These are phyloP conservation scores for Echria macrotheca DNA, from an alignment of 495 filamentous ascomycete species.

Conservation along the genomic window DNA sequence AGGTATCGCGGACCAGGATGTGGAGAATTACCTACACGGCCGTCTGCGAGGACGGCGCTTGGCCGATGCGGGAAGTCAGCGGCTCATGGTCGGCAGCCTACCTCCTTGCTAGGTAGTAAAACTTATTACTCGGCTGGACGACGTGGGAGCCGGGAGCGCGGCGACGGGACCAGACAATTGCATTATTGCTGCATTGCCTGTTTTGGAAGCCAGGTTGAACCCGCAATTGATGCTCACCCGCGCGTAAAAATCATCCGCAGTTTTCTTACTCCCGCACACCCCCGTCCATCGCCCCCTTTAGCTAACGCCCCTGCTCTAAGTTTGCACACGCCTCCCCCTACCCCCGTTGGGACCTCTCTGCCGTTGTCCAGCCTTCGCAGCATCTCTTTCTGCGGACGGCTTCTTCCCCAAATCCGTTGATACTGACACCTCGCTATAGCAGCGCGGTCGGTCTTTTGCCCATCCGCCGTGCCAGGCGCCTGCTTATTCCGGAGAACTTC, in stretches of 20 bases:
- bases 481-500: constrained; percentile 2
- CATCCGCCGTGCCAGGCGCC: constrained; percentile 11
- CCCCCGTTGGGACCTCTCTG: constrained; percentile 10
- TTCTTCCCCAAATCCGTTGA: constrained; percentile 7
- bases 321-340: constrained; percentile 1
- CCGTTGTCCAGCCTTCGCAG: neutral
- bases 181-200: constrained; percentile 7
- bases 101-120: too few relatives aligned
- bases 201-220: constrained; percentile 3
- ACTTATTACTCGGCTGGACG: too few relatives aligned
- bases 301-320: neutral
- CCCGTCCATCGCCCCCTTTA: neutral
- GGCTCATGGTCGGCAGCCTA: too few relatives aligned
- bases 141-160: too few relatives aligned
- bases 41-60: constrained; percentile 10
- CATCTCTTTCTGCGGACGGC: constrained; percentile 5
- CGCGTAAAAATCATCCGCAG: neutral
- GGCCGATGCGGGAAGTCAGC: constrained; percentile 4
- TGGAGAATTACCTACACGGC: neutral
- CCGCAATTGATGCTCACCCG: constrained; percentile 3
- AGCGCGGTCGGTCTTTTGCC: constrained; percentile 5
- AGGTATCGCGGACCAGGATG: neutral
- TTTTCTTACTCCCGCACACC: neutral
- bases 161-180: too few relatives aligned
- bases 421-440: constrained; percentile 16